Conservation (phyloP, 495 filamentous ascomycete genomes). For the Penicillium psychrofluorescens region DNA sequence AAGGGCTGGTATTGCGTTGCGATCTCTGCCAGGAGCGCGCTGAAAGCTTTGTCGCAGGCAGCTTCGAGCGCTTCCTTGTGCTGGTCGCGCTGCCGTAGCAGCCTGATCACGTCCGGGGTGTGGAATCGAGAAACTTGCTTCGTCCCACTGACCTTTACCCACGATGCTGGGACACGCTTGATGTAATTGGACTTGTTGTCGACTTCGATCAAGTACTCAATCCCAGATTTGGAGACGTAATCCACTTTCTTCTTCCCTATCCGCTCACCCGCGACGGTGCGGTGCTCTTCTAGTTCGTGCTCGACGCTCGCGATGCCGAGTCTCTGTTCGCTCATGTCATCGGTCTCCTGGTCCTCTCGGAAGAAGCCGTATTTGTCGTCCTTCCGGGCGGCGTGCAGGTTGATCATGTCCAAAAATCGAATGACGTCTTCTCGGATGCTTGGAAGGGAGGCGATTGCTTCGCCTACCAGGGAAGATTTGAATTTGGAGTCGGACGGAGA, state of each 20-base stretch:
- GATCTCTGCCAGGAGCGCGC: slow-evolving; percentile 59
- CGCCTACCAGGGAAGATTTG: slow-evolving; percentile 58
- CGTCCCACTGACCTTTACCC: slow-evolving; percentile 89
- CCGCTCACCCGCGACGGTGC: slow-evolving; percentile 59
- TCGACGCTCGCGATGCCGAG: slow-evolving; percentile 89
- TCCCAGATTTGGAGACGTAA: slow-evolving; percentile 76
- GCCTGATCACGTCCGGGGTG: slow-evolving; percentile 75
- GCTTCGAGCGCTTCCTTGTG: slow-evolving; percentile 89
- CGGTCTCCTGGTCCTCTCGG: slow-evolving; percentile 74
- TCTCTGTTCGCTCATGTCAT: slow-evolving; percentile 79
- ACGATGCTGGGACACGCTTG: slow-evolving; percentile 83
- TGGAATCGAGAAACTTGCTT: slow-evolving; percentile 92
- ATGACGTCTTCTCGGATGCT: slow-evolving; percentile 63
- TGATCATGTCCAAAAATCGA: slow-evolving; percentile 76
- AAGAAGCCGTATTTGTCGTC: slow-evolving; percentile 97
- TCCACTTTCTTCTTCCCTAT: slow-evolving; percentile 61
- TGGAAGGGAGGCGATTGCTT: slow-evolving; percentile 70
- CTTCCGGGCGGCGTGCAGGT: slow-evolving; percentile 68
- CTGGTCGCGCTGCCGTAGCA: slow-evolving; percentile 86
- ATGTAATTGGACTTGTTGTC: slow-evolving; percentile 62
- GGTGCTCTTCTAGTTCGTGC: slow-evolving; percentile 74
- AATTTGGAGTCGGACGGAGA: slow-evolving; percentile 65
- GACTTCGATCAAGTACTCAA: slow-evolving; percentile 93
- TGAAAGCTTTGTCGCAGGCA: slow-evolving; percentile 85
- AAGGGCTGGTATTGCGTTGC: slow-evolving; percentile 78